Conservation (phyloP, 2,329 filamentous ascomycete species). For the Myotisia sp. region DNA sequence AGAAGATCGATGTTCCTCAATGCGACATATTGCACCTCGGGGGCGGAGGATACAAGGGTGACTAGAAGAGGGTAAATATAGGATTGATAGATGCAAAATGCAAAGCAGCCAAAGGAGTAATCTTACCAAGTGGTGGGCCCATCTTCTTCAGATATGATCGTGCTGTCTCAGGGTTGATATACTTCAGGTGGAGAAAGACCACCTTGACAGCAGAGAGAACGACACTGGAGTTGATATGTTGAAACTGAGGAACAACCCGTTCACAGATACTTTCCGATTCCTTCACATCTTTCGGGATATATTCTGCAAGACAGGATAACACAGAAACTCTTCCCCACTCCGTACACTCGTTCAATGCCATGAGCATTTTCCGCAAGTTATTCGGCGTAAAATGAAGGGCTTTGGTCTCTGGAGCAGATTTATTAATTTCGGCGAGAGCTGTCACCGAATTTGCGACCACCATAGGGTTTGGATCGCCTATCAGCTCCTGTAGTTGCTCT, state of each 20-base stretch:
- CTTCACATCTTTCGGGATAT: slow-evolving; percentile 73
- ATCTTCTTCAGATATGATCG: slow-evolving; percentile 94
- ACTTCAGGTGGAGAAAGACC: slow-evolving; percentile 91
- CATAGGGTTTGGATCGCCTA: slow-evolving; percentile 96
- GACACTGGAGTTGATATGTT: slow-evolving; percentile 94
- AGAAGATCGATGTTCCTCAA: slow-evolving; percentile 91
- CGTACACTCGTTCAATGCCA: slow-evolving; percentile 94
- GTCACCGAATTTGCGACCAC: slow-evolving; percentile 96
- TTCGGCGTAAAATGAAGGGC: slow-evolving; percentile 69
- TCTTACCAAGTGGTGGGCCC: slow-evolving; percentile 77
- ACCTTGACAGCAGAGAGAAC: slow-evolving; percentile 95
- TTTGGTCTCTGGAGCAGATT: slow-evolving; percentile 78
- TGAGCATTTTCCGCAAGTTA: slow-evolving; percentile 84
- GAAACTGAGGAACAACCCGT: slow-evolving; percentile 87
- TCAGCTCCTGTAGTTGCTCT: slow-evolving; percentile 84
- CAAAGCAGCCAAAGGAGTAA: slow-evolving; percentile 1
- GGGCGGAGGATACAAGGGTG: slow-evolving; percentile 84
- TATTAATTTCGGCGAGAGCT: slow-evolving; percentile 78
- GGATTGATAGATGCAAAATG: too few species aligned
- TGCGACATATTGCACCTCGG: slow-evolving; percentile 96
- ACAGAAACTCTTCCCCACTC: slow-evolving; percentile 97
- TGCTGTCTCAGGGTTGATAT: slow-evolving; percentile 61
- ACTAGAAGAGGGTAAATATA: slow-evolving; percentile 41
- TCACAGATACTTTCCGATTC: slow-evolving; percentile 98
- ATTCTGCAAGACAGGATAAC: slow-evolving; percentile 74